These are phyloP conservation scores for Mrakia blollopis DNA, from an alignment of 768 basidiomycete genomes.

Conservation along the genomic window DNA sequence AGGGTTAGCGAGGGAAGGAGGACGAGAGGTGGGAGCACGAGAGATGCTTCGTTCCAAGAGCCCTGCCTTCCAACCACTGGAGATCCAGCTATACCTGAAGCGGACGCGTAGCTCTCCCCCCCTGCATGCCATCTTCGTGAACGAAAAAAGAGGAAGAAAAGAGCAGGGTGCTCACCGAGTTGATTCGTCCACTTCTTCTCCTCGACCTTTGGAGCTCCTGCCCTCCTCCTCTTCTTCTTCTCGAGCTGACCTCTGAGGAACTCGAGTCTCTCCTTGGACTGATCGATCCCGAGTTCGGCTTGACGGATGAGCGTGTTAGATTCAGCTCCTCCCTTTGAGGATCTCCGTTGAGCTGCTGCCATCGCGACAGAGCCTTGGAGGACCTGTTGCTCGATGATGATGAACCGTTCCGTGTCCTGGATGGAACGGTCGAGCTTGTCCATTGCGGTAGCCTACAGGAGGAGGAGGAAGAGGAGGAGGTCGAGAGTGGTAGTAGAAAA, in stretches of 20 bases:
- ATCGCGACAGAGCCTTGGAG: constrained; percentile 27
- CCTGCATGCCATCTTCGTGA: too few relatives aligned
- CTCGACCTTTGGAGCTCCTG: constrained; percentile 24
- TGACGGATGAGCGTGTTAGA: constrained; percentile 32
- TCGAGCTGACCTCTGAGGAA: constrained; percentile 32
- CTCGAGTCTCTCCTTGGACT: constrained; percentile 25
- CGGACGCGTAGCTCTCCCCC: not conserved
- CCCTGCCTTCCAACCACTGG: not conserved
- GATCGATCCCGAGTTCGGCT: constrained; percentile 29
- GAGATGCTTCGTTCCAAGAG: not conserved
- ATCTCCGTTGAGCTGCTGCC: constrained; percentile 30
- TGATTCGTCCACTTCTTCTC: constrained; percentile 31
- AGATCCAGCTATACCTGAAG: not conserved
- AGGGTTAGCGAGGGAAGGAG: not conserved
- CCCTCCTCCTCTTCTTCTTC: constrained; percentile 31
- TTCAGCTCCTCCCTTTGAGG: constrained; percentile 23
- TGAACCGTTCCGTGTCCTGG: constrained; percentile 32
- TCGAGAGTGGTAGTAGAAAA: too few relatives aligned
- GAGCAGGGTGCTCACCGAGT: constrained; percentile 21
- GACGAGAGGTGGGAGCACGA: not conserved
- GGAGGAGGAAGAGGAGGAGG: too few relatives aligned
- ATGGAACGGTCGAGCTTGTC: constrained; percentile 32
- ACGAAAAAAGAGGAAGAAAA: not conserved
- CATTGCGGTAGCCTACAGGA: constrained; percentile 9
- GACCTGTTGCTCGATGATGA: constrained; percentile 31